These are phyloP conservation scores for Euphorbia celastroides DNA, from an alignment of 441 rosid genomes.

Conservation along the genomic window DNA sequence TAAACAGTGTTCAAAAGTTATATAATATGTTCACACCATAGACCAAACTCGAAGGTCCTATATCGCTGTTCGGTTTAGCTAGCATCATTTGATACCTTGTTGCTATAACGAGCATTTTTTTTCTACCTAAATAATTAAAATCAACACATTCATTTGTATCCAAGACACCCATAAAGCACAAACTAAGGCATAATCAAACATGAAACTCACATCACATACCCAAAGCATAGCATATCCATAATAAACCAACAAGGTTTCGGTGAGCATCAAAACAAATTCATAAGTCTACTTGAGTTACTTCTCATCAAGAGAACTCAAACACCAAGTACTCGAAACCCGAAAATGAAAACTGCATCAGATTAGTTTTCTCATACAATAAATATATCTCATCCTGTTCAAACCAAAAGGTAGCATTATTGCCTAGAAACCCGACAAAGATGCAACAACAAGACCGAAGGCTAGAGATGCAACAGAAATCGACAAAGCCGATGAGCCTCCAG, in stretches of 20 bases:
- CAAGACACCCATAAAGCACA: background rate
- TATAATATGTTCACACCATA: no score
- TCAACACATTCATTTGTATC: background rate
- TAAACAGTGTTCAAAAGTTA: no score
- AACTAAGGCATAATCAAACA: background rate
- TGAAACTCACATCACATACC: background rate
- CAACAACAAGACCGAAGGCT: constrained; percentile 16
- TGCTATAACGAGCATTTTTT: no score
- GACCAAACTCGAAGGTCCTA: no score
- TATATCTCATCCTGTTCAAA: background rate
- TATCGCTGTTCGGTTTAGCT: no score
- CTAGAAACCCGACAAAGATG: constrained; percentile 19
- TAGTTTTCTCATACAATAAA: constrained; percentile 12
- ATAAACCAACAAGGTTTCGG: background rate
- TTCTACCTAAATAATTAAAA: no score
- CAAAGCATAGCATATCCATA: background rate
- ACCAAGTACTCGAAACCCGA: background rate
- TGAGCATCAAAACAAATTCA: background rate
- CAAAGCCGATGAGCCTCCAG: constrained; percentile 18
- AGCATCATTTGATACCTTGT: no score
- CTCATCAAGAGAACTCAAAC: constrained; percentile 12
- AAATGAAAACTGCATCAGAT: constrained; percentile 17
- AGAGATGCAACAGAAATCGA: constrained; percentile 21
- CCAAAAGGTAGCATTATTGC: background rate
- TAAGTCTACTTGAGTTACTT: constrained; percentile 5